These are phyloP conservation scores for Lentinula raphanica DNA, from an alignment of 768 basidiomycete genomes.

Conservation along the genomic window DNA sequence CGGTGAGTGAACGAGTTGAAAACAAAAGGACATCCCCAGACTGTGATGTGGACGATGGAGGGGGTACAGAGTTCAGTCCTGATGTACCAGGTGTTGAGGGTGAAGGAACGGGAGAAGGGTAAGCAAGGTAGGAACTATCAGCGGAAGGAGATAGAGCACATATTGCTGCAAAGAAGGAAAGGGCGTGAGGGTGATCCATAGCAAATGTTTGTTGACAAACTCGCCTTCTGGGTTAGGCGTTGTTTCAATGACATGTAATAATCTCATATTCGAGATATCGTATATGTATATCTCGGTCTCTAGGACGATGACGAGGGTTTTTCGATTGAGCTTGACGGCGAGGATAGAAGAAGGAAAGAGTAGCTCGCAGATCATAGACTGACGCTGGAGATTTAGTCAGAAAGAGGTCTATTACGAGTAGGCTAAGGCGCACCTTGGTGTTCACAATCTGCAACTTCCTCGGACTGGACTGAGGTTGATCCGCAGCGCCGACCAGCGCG, in stretches of 20 bases:
- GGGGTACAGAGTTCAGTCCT: conserved; percentile 20
- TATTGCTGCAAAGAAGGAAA: conserved; percentile 55
- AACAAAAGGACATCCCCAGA: conserved; percentile 91
- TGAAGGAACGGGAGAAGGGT: conserved; percentile 90
- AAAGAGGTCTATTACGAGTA: conserved; percentile 2
- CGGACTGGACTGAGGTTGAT: conserved; percentile 86
- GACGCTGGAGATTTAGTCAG: conserved; percentile 50
- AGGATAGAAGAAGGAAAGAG: conserved; percentile 96
- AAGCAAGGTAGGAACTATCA: conserved; percentile 91
- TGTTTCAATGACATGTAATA: conserved; percentile 96
- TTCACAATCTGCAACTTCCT: conserved; percentile 96
- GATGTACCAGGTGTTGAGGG: conserved; percentile 47
- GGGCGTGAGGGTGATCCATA: conserved; percentile 2
- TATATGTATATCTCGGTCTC: conserved; percentile 99
- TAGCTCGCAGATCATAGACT: conserved; percentile 98
- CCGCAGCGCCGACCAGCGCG: conserved; percentile 92
- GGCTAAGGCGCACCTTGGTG: conserved; percentile 68
- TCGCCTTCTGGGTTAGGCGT: conserved; percentile 91
- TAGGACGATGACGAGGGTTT: conserved; percentile 91
- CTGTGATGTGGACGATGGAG: conserved; percentile 36
- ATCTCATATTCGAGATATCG: conserved; percentile 97
- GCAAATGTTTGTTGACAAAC: conserved; percentile 10
- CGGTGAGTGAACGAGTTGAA: conserved; percentile 85
- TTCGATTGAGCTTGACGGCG: conserved; percentile 96
- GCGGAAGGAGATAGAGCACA: conserved; percentile 92